Evolutionary conservation across 176 grass and related monocot genomes (phyloP).

Genomic region (Carex scoparia): DNA sequence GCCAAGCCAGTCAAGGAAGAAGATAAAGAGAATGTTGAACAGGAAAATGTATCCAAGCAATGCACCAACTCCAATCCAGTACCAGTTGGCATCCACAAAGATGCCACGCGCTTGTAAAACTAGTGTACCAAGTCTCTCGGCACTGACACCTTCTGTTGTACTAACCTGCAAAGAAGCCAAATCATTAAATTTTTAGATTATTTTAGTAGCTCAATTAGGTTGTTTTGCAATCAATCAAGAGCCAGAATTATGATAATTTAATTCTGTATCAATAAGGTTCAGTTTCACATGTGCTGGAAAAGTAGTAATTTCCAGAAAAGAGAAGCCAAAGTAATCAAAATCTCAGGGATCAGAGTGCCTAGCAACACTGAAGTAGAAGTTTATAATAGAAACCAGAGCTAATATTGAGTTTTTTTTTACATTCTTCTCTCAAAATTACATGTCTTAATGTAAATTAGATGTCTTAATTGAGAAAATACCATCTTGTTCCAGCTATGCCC

Average conservation of each 20-base stretch:
- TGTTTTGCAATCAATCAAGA: not conserved
- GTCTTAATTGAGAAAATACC: slow-evolving; percentile 17
- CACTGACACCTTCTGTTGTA: slow-evolving; percentile 21
- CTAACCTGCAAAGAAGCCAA: slow-evolving; percentile 14
- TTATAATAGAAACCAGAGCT: not conserved
- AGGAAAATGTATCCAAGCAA: slow-evolving; percentile 79
- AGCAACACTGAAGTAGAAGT: not conserved
- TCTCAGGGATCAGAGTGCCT: not conserved
- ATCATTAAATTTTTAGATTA: slow-evolving; percentile 12
- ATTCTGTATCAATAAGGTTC: not conserved
- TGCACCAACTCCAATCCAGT: slow-evolving; percentile 84
- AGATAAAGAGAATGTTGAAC: slow-evolving; percentile 85
- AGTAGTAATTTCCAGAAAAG: not conserved
- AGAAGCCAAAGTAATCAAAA: not conserved
- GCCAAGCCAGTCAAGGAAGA: slow-evolving; percentile 83
- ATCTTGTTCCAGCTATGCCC: slow-evolving; percentile 76
- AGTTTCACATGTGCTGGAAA: not conserved
- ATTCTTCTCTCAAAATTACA: not conserved
- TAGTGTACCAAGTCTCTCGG: slow-evolving; percentile 47
- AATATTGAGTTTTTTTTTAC: not conserved
- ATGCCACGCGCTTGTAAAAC: slow-evolving; percentile 56
- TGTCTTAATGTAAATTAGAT: not conserved
- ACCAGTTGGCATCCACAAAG: slow-evolving; percentile 88
- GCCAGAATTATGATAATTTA: not conserved
- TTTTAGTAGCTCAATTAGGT: not conserved